phyloP scores from a whole-genome alignment of 805 yeast genomes.

The Candida bentonensis region DNA sequence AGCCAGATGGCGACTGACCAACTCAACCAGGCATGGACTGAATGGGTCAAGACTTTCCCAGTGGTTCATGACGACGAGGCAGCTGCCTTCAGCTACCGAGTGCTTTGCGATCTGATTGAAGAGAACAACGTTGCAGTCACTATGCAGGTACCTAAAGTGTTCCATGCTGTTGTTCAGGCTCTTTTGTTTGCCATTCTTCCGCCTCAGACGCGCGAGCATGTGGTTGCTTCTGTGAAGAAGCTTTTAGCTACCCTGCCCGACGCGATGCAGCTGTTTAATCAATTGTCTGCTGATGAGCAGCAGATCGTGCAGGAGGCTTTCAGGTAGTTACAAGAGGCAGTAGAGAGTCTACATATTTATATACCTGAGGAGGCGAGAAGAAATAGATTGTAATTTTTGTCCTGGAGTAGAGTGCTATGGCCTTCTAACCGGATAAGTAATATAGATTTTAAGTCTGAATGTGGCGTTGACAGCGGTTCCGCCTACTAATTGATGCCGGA shows the following conservation, averaged over 20 bases:
- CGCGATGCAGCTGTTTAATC: slow-evolving; percentile 48
- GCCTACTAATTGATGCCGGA: no score
- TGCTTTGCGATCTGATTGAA: slow-evolving; percentile 58
- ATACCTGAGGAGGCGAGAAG: not conserved
- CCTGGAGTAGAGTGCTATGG: no score
- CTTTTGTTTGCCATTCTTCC: slow-evolving; percentile 48
- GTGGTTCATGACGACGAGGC: slow-evolving; percentile 75
- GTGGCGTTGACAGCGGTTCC: no score
- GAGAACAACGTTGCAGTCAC: slow-evolving; percentile 46
- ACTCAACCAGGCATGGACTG: slow-evolving; percentile 45
- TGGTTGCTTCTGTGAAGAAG: slow-evolving; percentile 47
- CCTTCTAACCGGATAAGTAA: no score
- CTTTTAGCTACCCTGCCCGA: slow-evolving; percentile 54
- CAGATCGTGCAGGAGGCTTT: slow-evolving; percentile 50
- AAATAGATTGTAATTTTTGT: not conserved
- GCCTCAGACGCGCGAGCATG: slow-evolving; percentile 59
- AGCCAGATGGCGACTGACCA: slow-evolving; percentile 36
- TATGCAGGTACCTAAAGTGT: slow-evolving; percentile 41
- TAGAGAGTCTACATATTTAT: slow-evolving; percentile 2
- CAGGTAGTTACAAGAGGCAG: slow-evolving; percentile 8
- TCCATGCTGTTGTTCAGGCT: slow-evolving; percentile 63
- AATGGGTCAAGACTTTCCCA: slow-evolving; percentile 77
- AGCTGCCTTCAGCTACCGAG: slow-evolving; percentile 70
- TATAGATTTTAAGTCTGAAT: no score
- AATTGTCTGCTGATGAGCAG: slow-evolving; percentile 47